Evolutionary conservation across 2,329 filamentous ascomycete species (phyloP).

Genomic region (Chrysoporthe austroafricana): DNA sequence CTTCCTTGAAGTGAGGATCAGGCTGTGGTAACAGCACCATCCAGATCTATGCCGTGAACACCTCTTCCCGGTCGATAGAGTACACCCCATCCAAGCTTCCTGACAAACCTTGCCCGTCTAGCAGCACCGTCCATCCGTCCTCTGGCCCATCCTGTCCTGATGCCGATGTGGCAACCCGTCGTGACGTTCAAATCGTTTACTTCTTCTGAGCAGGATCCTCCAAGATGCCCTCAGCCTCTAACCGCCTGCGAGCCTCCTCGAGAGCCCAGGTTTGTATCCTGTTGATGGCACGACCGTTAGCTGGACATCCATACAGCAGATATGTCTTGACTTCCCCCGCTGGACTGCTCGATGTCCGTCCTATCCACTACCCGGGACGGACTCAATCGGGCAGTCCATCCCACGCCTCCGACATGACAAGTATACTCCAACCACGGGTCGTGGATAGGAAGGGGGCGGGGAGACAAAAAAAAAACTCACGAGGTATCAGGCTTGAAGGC

Average conservation of each 20-base stretch:
- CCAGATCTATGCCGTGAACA: slow-evolving; percentile 22
- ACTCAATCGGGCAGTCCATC: not conserved
- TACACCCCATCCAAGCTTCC: slow-evolving; percentile 12
- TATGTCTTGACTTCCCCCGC: not conserved
- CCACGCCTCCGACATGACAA: not conserved
- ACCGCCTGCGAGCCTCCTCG: slow-evolving; percentile 90
- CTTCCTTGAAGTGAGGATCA: slow-evolving; percentile 8
- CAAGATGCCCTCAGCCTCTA: slow-evolving; percentile 94
- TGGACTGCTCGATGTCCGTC: not conserved
- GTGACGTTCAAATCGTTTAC: slow-evolving; percentile 29
- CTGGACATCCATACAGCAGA: not conserved
- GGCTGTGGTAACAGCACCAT: slow-evolving; percentile 16
- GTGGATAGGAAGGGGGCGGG: slow-evolving; percentile 17
- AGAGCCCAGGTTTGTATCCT: slow-evolving; percentile 99
- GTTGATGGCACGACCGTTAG: slow-evolving; percentile 36
- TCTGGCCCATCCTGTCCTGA: slow-evolving; percentile 3
- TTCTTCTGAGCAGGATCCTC: slow-evolving; percentile 71
- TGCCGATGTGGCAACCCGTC: slow-evolving; percentile 8
- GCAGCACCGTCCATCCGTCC: not conserved
- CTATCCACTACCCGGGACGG: not conserved
- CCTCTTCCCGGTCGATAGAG: slow-evolving; percentile 9
- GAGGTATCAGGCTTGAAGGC: slow-evolving; percentile 98
- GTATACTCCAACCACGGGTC: not conserved
- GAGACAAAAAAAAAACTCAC: slow-evolving; percentile 64
- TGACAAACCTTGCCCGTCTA: slow-evolving; percentile 2